Percentiles rank a stretch among this genome's conserved stretches.
phyloP scores from a whole-genome alignment of 2,329 filamentous ascomycete genomes.

The Dichotomopilus funicola region DNA sequence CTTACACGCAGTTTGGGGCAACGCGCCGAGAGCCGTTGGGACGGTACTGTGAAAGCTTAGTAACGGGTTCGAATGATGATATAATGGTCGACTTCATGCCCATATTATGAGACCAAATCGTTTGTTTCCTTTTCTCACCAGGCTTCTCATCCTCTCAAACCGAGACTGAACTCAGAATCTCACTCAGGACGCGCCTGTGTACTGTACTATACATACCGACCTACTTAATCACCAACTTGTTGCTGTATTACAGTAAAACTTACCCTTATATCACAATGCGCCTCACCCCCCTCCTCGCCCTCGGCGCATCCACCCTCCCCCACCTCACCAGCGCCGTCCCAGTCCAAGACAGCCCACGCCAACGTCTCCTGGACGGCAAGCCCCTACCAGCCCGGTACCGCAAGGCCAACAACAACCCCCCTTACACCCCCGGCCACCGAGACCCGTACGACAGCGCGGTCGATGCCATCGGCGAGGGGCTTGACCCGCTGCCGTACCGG shows the following conservation, averaged over 20 bases:
- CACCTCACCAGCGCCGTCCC: constrained; percentile 24
- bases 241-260: not conserved
- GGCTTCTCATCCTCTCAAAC: too few relatives aligned
- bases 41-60: not conserved
- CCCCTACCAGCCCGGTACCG: constrained; percentile 39
- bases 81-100: not conserved
- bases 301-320: constrained; percentile 19
- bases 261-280: constrained; percentile 12
- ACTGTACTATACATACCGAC: too few relatives aligned
- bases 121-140: too few relatives aligned
- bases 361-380: constrained; percentile 46
- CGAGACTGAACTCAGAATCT: too few relatives aligned
- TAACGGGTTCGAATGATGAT: not conserved
- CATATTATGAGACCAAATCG: too few relatives aligned
- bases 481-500: constrained; percentile 60
- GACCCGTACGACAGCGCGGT: constrained; percentile 59
- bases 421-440: constrained; percentile 53
- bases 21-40: not conserved
- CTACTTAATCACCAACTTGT: not conserved
- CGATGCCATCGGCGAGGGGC: constrained; percentile 51
- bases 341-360: constrained; percentile 46
- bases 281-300: constrained; percentile 12
- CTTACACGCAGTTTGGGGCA: not conserved
- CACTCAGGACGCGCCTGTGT: too few relatives aligned
- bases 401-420: constrained; percentile 29